Evolutionary conservation across 768 basidiomycete species (phyloP), one percentile per base, ranked within the genome.

Genomic region (Lentinus tigrinus): DNA sequence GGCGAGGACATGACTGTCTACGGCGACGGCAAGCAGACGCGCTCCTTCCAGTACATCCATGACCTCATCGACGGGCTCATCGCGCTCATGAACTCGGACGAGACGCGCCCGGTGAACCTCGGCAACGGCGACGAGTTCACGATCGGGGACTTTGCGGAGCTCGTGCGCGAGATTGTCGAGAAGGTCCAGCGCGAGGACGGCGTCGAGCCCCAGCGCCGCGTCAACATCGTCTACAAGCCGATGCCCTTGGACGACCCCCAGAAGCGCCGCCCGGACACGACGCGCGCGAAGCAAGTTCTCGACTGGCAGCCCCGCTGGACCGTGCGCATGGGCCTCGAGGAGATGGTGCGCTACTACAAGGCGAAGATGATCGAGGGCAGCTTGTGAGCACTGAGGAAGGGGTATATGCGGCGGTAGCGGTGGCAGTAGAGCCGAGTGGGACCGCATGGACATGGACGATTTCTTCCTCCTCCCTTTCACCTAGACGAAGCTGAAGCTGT

Each of bases 1-100:
- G 95, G 94, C 49, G 89, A 98, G 74, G 92, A 98, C 74, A 89
- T 99, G 82, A 98, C 95, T 47, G 93, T 98, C 44, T 96, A 95
- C 70, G 93, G 95, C 51, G 94, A 98, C 70, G 94, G 94, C 63
- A 85, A 75, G 43, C 94, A 96, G 77, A 95, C 94, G 21, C 90
- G 94, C 58, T 96, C 95, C 13, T 95, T 96, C 85, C 95, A 96
- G 76, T 99, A 96, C 76, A 88, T 99, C 58, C 97, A 99, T 78
- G 97, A 99, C 73, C 85, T 99, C 62, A 81, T 96, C 69, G 95
- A 98, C 70, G 97, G 96, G 42, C 76, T 95, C 55, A 95, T 95
- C 70, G 84, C 86, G 21, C 80, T 95, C 65, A 99, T 99, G 97
- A 97, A 95, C 80, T 94, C 94, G 17, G 76, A 84, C 69, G 94